Percentiles rank a stretch among this genome's conserved stretches.
These are phyloP conservation scores for Globisporangium takayamanum DNA, from an alignment of 352 stramenopile genomes.

Conservation along the genomic window DNA sequence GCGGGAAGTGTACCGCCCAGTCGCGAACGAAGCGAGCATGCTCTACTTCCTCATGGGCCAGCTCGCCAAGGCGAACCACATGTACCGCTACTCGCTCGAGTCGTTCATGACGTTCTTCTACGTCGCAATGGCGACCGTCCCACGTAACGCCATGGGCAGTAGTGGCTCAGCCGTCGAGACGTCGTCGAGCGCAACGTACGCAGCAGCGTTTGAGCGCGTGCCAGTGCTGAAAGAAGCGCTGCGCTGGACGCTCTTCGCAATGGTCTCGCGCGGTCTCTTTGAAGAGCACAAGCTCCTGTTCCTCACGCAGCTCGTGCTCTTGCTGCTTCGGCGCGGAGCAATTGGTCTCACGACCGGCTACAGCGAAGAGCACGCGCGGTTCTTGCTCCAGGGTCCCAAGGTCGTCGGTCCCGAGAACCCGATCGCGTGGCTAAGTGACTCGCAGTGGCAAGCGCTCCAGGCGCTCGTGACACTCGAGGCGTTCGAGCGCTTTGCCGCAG, in stretches of 20 bases:
- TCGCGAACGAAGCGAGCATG: constrained; percentile 86
- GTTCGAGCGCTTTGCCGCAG: constrained; percentile 81
- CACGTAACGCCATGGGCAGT: constrained; percentile 1
- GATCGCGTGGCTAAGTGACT: constrained; percentile 80
- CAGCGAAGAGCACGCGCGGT: constrained; percentile 61
- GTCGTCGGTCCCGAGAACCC: constrained; percentile 58
- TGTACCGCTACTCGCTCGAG: constrained; percentile 93
- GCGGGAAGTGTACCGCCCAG: constrained; percentile 86
- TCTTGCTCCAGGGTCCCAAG: constrained; percentile 76
- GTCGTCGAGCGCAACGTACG: constrained; percentile 22
- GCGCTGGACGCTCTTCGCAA: constrained; percentile 84
- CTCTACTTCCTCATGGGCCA: constrained; percentile 91
- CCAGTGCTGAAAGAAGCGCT: constrained; percentile 64
- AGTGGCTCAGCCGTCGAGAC: constrained; percentile 6
- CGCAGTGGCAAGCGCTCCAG: constrained; percentile 80
- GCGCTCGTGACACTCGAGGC: constrained; percentile 69
- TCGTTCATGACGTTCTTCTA: constrained; percentile 88
- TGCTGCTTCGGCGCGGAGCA: constrained; percentile 58
- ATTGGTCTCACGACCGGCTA: constrained; percentile 70
- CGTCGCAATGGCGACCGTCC: constrained; percentile 66
- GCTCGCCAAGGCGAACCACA: constrained; percentile 87
- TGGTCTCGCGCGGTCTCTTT: constrained; percentile 88
- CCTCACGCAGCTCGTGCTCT: constrained; percentile 83
- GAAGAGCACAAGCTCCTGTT: constrained; percentile 91
- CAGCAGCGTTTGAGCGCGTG: constrained; percentile 48